Base-by-base conservation (phyloP, 176 grass and related monocot genomes). In the Eremochloa ophiuroides region DNA sequence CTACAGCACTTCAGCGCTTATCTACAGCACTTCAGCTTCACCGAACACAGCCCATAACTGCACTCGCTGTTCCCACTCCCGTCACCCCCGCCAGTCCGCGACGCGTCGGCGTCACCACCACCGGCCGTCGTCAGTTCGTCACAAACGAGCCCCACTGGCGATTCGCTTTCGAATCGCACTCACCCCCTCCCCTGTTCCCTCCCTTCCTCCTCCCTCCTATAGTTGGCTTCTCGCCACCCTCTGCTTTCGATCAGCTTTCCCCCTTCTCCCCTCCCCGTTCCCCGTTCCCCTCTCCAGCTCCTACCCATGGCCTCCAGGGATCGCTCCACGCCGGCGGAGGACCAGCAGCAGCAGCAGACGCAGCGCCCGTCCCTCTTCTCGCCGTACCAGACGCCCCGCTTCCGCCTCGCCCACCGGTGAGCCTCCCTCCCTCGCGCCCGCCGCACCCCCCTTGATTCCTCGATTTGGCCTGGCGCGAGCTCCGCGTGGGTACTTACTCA, bases 401-500 rank as follows among this genome's bases (percentile, higher is more conserved):
- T 95, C 88, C 91, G 86, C 79, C 88, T 98, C 61, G 79, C 78
- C 53, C 95, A 98, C 88, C 89, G 95, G 95, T 98, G 14, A 88
- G 40, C 33, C 73, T 31, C 44, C 31, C n/a, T 31, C 59, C 47
- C 17, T 26, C 69, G 47, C 61, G 7, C 31, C 51, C 71, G 2
- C 73, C 4, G n/a, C n/a, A 23, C 20, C 20, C 33, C n/a, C 7
- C 10, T 1, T 17, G 26, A 62, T 29, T 62, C 59, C 2, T 23
- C 50, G 20, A n/a, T 46, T 46, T 1, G 14, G 44, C 44, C 44
- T 46, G 44, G 13, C 46, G 46, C 16, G 46, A 48, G 46, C 46
- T 53, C 7, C 50, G 51, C 10, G 15, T 6, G 43, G 42, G 10
- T 59, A 7, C 22, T 4, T 12, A 26, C n/a, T 26, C 56, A 28